Evolutionary conservation across 805 yeast species (phyloP), one percentile per base, ranked within the genome.

Genomic region (Metschnikowia lochheadii): DNA sequence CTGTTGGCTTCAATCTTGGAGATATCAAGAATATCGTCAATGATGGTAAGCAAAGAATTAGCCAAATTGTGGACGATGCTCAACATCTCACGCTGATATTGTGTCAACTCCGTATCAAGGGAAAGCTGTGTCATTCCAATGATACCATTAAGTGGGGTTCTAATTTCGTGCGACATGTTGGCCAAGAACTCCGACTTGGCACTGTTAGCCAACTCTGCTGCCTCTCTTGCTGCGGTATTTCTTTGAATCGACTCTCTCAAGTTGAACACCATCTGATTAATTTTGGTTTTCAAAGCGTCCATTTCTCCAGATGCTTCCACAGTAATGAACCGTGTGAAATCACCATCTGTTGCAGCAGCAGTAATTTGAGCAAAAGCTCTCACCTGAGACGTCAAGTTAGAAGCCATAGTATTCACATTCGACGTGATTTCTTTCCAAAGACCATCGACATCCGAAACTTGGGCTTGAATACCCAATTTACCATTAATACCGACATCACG

Each of bases 401-500:
- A 83, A 47, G 96, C 96, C 96, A 89, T 89, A 21, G 92, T 88
- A 64, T 89, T 89, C 56, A 89, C 96, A 68, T 89, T 89, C 17
- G 94, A 87, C 26, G 95, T 89, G 62, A 89, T 89, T 60, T 87
- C 95, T 63, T 86, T 88, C 96, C 96, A 89, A 53, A 88, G 70
- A 2, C 96, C 96, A 67, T 88, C 95, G 20, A 89, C 95, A 71
- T 89, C 96, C 48, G 83, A 80, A 26, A 89, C 96, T 64, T 89
- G 94, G 6, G 96, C 96, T 64, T 88, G 95, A 44, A 88, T 94
- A 60, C 96, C 96, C 49, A 89, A 78, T 66, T 88, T 89, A 72
- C 96, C 96, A 62, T 89, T 92, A 46, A 88, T 87, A 73, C 96
- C 96, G 57, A 89, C 96, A 73, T 89, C 96, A 56, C 88, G 83